Conservation (phyloP, 2,329 filamentous ascomycete species). For the Xylaria hypoxylon region DNA sequence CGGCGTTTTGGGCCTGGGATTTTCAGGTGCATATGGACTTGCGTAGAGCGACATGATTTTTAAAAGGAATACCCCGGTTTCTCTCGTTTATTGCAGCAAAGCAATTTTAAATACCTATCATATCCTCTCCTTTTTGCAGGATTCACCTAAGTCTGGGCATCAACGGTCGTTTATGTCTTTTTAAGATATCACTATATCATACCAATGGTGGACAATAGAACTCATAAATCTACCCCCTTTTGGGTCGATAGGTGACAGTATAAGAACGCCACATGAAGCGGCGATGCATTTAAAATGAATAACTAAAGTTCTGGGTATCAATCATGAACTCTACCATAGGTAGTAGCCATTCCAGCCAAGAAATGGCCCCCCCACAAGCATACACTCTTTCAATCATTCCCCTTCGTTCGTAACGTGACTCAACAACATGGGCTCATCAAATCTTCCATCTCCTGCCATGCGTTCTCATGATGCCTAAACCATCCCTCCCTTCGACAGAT, state of each 20-base stretch:
- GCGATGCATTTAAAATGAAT: background rate
- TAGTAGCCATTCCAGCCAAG: background rate
- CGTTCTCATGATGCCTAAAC: background rate
- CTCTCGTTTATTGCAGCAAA: slow-evolving; percentile 35
- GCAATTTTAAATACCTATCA: slow-evolving; percentile 23
- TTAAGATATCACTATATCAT: slow-evolving; percentile 9
- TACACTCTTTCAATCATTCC: background rate
- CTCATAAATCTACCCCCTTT: background rate
- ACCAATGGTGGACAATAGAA: slow-evolving; percentile 9
- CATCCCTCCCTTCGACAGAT: background rate
- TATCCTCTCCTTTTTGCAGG: slow-evolving; percentile 16
- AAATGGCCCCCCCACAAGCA: background rate
- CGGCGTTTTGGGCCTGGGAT: slow-evolving; percentile 23
- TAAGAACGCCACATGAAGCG: background rate
- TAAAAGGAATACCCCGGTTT: slow-evolving; percentile 33
- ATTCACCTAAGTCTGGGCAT: slow-evolving; percentile 1
- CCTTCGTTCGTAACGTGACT: background rate
- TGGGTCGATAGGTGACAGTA: background rate
- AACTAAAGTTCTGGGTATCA: background rate
- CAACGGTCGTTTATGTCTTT: slow-evolving; percentile 4
- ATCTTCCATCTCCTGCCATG: background rate
- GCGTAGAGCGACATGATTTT: slow-evolving; percentile 31
- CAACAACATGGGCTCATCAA: background rate
- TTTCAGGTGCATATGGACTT: slow-evolving; percentile 24
- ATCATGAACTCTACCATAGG: slow-evolving; percentile 4